A percentile compares a stretch with the other conserved stretches of the same genome.
These are phyloP conservation scores for Pseudogymnoascus pannorum DNA, from an alignment of 2,329 filamentous ascomycete species.

Conservation along the genomic window DNA sequence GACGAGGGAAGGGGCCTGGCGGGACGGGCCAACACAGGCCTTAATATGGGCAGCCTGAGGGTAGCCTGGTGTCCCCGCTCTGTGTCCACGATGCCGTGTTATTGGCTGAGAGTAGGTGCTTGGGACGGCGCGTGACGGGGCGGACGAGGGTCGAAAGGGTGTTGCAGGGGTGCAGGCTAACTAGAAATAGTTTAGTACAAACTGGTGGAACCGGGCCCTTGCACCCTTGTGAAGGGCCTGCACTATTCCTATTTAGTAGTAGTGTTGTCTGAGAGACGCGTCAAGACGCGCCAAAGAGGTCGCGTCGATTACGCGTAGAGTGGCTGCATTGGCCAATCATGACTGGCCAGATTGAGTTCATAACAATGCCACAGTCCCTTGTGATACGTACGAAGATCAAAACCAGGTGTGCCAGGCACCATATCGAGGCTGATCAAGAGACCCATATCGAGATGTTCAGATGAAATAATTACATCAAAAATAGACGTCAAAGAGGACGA, in stretches of 20 bases:
- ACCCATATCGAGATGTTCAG: not conserved
- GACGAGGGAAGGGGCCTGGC: slow-evolving; percentile 8
- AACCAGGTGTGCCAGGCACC: too few relatives aligned
- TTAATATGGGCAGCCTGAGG: slow-evolving; percentile 7
- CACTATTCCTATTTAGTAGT: not conserved
- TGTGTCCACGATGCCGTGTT: not conserved
- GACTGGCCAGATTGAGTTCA: slow-evolving; percentile 20
- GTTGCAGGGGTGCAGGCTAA: not conserved
- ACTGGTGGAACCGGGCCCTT: not conserved
- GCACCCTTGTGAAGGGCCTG: not conserved
- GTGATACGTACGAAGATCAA: too few relatives aligned
- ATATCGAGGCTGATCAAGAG: not conserved
- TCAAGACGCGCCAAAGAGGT: not conserved
- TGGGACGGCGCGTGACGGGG: not conserved
- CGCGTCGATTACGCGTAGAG: slow-evolving; percentile 1
- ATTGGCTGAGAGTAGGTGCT: not conserved
- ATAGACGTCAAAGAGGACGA: not conserved
- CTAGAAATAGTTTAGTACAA: not conserved
- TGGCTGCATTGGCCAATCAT: not conserved
- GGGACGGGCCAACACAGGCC: slow-evolving; percentile 7
- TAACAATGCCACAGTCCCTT: too few relatives aligned
- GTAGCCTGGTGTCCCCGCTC: slow-evolving; percentile 6
- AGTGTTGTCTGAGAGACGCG: not conserved
- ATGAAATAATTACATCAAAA: not conserved
- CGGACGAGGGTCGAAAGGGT: not conserved